Base-by-base conservation (phyloP, 2,329 filamentous ascomycete species). In the Ceratocystis harringtonii region DNA sequence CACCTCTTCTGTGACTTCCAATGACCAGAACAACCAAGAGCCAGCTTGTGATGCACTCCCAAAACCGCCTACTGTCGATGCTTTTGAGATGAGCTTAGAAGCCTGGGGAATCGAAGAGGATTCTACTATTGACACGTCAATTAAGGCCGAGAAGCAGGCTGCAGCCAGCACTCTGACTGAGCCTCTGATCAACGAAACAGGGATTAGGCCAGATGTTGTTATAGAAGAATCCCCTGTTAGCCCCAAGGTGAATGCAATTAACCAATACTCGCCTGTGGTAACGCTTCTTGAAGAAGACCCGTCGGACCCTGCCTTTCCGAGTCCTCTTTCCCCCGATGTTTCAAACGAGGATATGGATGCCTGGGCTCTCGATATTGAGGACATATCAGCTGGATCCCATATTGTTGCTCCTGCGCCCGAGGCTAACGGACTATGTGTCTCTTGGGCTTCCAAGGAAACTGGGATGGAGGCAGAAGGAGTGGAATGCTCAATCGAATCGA, bases 21-120 rank as follows among this genome's bases (percentile, higher is more conserved):
- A 19, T 62, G 41, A 17, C 12, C 61, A 68, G 10, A 36, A 45
- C 28, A 19, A 41, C 28, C 41, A 22, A 15, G 50, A 61, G 25
- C 22, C 36, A 15, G 32, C 52, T 15, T 22, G 41, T 8, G 52
- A 64, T 22, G 15, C 17, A n/a, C 45, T 62, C 25, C 41, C 41
- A 44, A 50, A 63, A 19, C 60, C 61, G 1, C 28, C 63, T 17
- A 30, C 61, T 17, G 60, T 50, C 15, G 52, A 61, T 3, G 17
- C 30, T 58, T 65, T 63, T 22, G 58, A 65, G 7, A 61, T 65
- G 12, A 65, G 65, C 25, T 36, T 61, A 6, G 66, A 68, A n/a
- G 65, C 65, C 32, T 66, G 65, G 61, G 65, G 62, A 48, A 66
- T 64, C n/a, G 65, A 66, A 28, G 65, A 65, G 12, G 62, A 68